phyloP scores from a whole-genome alignment of 2,329 filamentous ascomycete genomes.

The Aphanoascus verrucosus region DNA sequence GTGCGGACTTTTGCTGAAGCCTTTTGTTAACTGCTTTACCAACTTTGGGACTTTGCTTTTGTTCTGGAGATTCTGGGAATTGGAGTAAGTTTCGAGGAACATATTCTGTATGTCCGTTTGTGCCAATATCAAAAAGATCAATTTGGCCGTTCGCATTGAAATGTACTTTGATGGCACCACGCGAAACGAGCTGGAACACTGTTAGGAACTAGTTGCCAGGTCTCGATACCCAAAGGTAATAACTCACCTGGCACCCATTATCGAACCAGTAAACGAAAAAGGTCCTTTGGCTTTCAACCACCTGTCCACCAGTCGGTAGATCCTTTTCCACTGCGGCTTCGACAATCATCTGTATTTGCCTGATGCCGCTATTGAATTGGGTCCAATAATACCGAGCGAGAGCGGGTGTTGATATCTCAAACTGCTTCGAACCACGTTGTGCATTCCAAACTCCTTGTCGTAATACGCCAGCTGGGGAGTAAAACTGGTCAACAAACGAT shows the following conservation, averaged over 20 bases:
- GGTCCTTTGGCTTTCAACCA: slow-evolving; percentile 64
- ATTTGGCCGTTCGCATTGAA: slow-evolving; percentile 73
- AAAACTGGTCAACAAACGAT: slow-evolving; percentile 68
- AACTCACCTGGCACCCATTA: slow-evolving; percentile 65
- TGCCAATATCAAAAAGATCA: slow-evolving; percentile 73
- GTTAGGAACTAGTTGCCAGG: slow-evolving; percentile 7
- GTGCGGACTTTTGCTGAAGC: slow-evolving; percentile 37
- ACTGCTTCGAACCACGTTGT: slow-evolving; percentile 60
- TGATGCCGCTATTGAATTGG: slow-evolving; percentile 77
- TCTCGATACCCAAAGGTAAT: not conserved
- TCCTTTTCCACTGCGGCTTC: slow-evolving; percentile 53
- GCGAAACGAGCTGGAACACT: slow-evolving; percentile 55
- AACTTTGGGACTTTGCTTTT: slow-evolving; percentile 50
- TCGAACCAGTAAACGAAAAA: slow-evolving; percentile 85
- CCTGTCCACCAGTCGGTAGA: slow-evolving; percentile 54
- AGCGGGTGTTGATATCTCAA: slow-evolving; percentile 72
- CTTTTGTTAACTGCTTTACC: slow-evolving; percentile 45
- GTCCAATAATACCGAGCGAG: slow-evolving; percentile 83
- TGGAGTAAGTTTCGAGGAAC: slow-evolving; percentile 56
- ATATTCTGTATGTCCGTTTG: slow-evolving; percentile 68
- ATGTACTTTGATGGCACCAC: slow-evolving; percentile 64
- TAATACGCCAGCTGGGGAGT: slow-evolving; percentile 65
- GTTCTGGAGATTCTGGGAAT: slow-evolving; percentile 41
- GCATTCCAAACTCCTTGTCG: slow-evolving; percentile 54
- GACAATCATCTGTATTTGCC: slow-evolving; percentile 73